phyloP scores from a whole-genome alignment of 768 basidiomycete genomes.

The Suillus plorans region DNA sequence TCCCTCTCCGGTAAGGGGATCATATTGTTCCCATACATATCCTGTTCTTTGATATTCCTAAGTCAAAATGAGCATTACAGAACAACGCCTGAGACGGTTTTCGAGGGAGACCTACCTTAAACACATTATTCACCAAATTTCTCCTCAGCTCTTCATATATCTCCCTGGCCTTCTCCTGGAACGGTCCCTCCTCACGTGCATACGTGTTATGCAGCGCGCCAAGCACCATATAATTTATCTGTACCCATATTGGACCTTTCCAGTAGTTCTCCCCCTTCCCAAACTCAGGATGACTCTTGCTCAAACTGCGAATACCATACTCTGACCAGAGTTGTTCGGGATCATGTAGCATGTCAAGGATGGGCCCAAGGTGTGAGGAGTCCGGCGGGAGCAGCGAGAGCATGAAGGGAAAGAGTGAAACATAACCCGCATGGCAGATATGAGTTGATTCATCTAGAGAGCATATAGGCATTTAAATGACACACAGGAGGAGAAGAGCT shows the following conservation, averaged over 20 bases:
- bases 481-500: slow-evolving; percentile 12
- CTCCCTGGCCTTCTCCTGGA: slow-evolving; percentile 67
- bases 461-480: too few relatives aligned
- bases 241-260: slow-evolving; percentile 96
- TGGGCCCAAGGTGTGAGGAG: slow-evolving; percentile 79
- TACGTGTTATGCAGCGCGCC: slow-evolving; percentile 81
- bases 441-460: slow-evolving; percentile 78
- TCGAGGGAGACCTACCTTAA: slow-evolving; percentile 44
- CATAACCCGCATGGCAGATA: slow-evolving; percentile 89
- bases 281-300: slow-evolving; percentile 85
- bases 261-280: slow-evolving; percentile 96
- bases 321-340: slow-evolving; percentile 90
- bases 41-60: slow-evolving; percentile 92
- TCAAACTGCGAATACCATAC: slow-evolving; percentile 86
- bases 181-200: slow-evolving; percentile 74
- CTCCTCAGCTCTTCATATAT: slow-evolving; percentile 80
- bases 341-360: slow-evolving; percentile 77
- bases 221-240: slow-evolving; percentile 93
- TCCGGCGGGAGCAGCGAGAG: slow-evolving; percentile 73
- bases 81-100: not conserved
- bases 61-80: slow-evolving; percentile 1
- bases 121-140: slow-evolving; percentile 86
- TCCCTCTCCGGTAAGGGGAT: slow-evolving; percentile 80
- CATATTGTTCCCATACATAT: slow-evolving; percentile 98
- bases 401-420: slow-evolving; percentile 92